These are phyloP conservation scores for Globisporangium lucens DNA, from an alignment of 352 stramenopile genomes.

Conservation along the genomic window DNA sequence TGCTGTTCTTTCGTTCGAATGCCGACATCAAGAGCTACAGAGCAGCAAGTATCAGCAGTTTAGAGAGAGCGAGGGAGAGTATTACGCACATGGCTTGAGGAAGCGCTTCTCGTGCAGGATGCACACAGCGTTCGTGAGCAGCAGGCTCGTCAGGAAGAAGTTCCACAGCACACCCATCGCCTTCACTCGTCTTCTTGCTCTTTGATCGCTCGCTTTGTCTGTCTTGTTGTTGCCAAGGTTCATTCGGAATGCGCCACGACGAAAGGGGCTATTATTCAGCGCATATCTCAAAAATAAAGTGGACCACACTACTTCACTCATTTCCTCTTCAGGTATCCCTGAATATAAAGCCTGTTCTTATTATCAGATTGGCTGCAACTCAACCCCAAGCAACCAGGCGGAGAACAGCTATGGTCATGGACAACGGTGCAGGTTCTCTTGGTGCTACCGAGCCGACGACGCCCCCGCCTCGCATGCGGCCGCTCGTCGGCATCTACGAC, in stretches of 20 bases:
- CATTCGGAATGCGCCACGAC: background rate
- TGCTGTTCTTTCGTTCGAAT: too few species aligned
- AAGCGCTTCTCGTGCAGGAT: constrained; percentile 89
- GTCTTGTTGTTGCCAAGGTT: background rate
- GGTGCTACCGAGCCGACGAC: too few species aligned
- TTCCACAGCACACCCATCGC: constrained; percentile 85
- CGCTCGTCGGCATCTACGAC: background rate
- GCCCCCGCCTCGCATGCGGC: too few species aligned
- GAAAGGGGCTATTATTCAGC: background rate
- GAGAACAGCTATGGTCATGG: background rate
- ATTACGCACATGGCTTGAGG: constrained; percentile 67
- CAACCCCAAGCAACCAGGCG: background rate
- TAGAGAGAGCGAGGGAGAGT: too few species aligned
- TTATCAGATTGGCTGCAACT: background rate
- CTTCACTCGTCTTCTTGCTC: constrained; percentile 1
- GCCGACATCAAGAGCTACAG: too few species aligned
- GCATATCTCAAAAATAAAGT: background rate
- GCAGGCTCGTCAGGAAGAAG: constrained; percentile 82
- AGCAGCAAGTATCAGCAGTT: too few species aligned
- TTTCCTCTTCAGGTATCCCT: background rate
- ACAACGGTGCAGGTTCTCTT: background rate
- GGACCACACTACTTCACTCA: background rate
- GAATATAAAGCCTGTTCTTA: background rate
- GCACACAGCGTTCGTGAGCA: constrained; percentile 85
- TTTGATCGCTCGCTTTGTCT: background rate